phyloP scores from a whole-genome alignment of 345 rosid species.

The Salix caprea region DNA sequence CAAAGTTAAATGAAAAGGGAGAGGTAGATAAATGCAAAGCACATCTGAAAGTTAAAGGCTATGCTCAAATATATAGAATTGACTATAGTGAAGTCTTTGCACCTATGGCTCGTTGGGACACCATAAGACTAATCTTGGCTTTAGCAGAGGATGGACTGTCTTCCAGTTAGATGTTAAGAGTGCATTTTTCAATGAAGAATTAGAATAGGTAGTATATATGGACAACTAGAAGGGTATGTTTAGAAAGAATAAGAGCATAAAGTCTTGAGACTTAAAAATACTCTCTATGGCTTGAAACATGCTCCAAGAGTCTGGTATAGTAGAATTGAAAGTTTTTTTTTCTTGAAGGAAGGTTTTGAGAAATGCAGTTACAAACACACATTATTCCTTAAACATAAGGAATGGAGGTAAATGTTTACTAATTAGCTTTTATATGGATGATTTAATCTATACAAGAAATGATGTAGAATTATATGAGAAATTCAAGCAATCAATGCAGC shows the following conservation, averaged over 20 bases:
- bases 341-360: background rate
- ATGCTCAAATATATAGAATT: too few relatives aligned
- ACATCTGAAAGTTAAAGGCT: background rate
- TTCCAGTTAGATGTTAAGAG: background rate
- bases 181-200: background rate
- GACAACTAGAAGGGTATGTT: background rate
- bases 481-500: too few relatives aligned
- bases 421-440: too few relatives aligned
- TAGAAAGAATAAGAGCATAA: too few relatives aligned
- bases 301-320: background rate
- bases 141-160: accelerated
- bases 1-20: background rate
- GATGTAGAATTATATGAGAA: too few relatives aligned
- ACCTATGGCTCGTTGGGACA: background rate
- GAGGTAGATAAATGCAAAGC: background rate
- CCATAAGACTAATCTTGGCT: background rate
- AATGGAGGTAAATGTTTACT: too few relatives aligned
- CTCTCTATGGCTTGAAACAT: background rate
- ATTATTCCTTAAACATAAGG: background rate
- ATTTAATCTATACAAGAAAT: too few relatives aligned
- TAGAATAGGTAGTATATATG: accelerated
- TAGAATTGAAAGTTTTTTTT: background rate
- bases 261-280: background rate
- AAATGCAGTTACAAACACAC: background rate
- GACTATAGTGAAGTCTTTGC: background rate